Conservation (phyloP, 441 rosid species). For the California macrophylla region DNA sequence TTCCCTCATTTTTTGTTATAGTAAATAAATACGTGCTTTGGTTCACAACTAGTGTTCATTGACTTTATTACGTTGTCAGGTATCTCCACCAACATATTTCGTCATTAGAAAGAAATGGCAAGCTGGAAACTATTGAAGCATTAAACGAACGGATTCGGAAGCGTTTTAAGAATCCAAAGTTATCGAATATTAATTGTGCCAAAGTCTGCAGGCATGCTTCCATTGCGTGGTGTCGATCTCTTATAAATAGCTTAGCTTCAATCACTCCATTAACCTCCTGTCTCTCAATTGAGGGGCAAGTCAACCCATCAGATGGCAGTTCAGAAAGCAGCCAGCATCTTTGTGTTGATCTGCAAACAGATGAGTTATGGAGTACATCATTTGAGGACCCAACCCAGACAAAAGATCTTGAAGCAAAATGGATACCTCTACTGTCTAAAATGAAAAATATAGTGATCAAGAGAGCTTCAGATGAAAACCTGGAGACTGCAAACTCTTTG, state of each 20-base stretch:
- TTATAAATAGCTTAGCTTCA: constrained; percentile 58
- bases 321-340: constrained; percentile 49
- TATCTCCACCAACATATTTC: constrained; percentile 61
- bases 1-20: background rate
- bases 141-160: constrained; percentile 82
- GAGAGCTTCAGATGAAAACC: constrained; percentile 55
- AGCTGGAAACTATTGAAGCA: constrained; percentile 73
- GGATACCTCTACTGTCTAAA: constrained; percentile 57
- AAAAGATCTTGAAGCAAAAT: constrained; percentile 54
- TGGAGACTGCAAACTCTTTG: constrained; percentile 62
- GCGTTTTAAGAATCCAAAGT: constrained; percentile 88
- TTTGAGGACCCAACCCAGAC: constrained; percentile 49
- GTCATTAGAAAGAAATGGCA: constrained; percentile 57
- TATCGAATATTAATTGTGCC: constrained; percentile 66
- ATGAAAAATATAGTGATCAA: constrained; percentile 49
- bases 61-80: constrained; percentile 31
- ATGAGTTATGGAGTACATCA: constrained; percentile 57
- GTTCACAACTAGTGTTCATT: background rate
- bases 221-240: constrained; percentile 83
- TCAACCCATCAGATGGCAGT: constrained; percentile 29
- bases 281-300: constrained; percentile 36
- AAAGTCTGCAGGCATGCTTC: constrained; percentile 92
- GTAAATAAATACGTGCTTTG: constrained; percentile 1
- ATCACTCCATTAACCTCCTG: constrained; percentile 57
- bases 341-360: constrained; percentile 64